Base-by-base conservation (phyloP, 2,329 filamentous ascomycete species). In the Aotearoamyces nothofagi region DNA sequence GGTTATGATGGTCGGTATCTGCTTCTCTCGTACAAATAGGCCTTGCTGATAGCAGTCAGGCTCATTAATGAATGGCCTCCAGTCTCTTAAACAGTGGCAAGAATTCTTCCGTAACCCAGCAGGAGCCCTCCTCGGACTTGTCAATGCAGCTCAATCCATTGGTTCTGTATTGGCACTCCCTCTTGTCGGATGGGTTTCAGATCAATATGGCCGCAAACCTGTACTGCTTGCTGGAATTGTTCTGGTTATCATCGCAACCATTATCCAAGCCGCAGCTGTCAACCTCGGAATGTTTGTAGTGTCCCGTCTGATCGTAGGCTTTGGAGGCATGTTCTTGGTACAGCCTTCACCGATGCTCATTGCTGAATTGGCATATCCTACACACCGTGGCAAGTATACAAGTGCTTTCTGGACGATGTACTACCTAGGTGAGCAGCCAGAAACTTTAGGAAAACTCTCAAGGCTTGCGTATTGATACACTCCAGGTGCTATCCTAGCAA, bases 371-470 rank as follows among this genome's bases (percentile, higher is more conserved):
- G 47, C 47, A n/a, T 50, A 53, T 56, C 34, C 54, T 54, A 6
- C 54, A 29, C 35, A 67, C 68, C 37, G 52, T 52, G 29, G 52
- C 57, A 33, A 59, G 59, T 3, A 51, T 66, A 13, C 43, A n/a
- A n/a, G n/a, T n/a, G n/a, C n/a, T n/a, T n/a, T n/a, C n/a, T n/a
- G n/a, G n/a, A n/a, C n/a, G n/a, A n/a, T n/a, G n/a, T n/a, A n/a
- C n/a, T n/a, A n/a, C n/a, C n/a, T n/a, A n/a, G n/a, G n/a, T n/a
- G n/a, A n/a, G n/a, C n/a, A n/a, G 46, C 19, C 33, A 59, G 10
- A 61, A 66, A 37, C 48, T 51, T 43, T 45, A 34, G 38, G 48
- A 39, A 51, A 47, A 20, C 43, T 42, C 15, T 53, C 24, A 36
- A 11, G 53, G 31, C 46, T 51, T 23, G 56, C 55, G 38, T 31